Conservation (phyloP, 352 stramenopile species). For the Phytophthora palmivora region DNA sequence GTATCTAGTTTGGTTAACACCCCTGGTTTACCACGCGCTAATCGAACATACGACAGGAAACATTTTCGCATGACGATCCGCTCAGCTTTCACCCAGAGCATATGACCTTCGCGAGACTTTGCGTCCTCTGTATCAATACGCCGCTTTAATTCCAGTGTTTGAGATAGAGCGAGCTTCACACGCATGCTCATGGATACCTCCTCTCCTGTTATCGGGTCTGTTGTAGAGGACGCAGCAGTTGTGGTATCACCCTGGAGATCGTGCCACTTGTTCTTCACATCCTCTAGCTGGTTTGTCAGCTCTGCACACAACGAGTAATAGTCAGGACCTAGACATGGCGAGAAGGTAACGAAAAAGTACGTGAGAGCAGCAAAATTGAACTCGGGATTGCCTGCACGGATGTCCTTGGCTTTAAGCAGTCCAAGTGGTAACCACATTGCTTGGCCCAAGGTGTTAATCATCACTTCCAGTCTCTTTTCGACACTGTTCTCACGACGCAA, state of each 20-base stretch:
- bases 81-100: conserved; percentile 71
- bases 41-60: conserved; percentile 71
- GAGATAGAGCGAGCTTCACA: conserved; percentile 75
- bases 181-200: conserved; percentile 51
- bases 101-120: conserved; percentile 67
- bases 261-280: conserved; percentile 63
- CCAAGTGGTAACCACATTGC: conserved; percentile 75
- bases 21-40: conserved; percentile 70
- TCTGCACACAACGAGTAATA: conserved; percentile 59
- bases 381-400: conserved; percentile 73
- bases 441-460: conserved; percentile 75
- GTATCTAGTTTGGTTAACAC: conserved; percentile 62
- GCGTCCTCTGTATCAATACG: conserved; percentile 63
- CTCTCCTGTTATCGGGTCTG: conserved; percentile 18
- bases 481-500: conserved; percentile 55
- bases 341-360: conserved; percentile 75
- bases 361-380: conserved; percentile 79
- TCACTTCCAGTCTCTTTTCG: conserved; percentile 70
- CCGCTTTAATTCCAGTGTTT: conserved; percentile 79
- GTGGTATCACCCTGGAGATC: conserved; percentile 51
- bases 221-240: conserved; percentile 1
- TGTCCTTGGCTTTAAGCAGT: conserved; percentile 68
- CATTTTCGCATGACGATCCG: conserved; percentile 84
- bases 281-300: conserved; percentile 62
- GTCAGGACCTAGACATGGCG: conserved; percentile 59